These are phyloP conservation scores for Aspergillus hiratsukae DNA, from an alignment of 2,329 filamentous ascomycete genomes.

Conservation along the genomic window DNA sequence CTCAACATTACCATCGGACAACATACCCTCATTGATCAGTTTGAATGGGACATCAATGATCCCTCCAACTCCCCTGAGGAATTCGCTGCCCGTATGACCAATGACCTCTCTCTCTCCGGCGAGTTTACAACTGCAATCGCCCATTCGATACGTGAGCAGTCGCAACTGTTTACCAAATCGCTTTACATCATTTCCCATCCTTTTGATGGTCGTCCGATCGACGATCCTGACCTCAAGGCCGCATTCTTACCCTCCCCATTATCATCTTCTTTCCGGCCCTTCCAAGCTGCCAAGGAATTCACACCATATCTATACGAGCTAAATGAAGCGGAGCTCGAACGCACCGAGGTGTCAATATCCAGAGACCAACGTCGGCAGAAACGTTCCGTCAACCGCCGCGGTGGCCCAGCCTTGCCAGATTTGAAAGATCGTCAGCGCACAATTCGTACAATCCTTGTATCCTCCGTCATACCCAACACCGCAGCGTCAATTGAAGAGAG, in stretches of 20 bases:
- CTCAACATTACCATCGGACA: constrained; percentile 96
- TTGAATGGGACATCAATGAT: constrained; percentile 99
- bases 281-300: constrained; percentile 90
- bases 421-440: constrained; percentile 92
- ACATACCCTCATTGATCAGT: constrained; percentile 91
- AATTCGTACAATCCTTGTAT: constrained; percentile 86
- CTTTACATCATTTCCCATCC: constrained; percentile 90
- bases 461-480: constrained; percentile 84
- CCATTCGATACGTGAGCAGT: constrained; percentile 94
- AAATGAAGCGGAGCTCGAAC: constrained; percentile 82
- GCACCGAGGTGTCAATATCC: constrained; percentile 87
- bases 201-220: constrained; percentile 88
- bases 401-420: constrained; percentile 90
- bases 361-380: constrained; percentile 93
- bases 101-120: constrained; percentile 83
- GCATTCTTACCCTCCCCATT: constrained; percentile 84
- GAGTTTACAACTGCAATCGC: constrained; percentile 98
- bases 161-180: constrained; percentile 88
- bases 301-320: constrained; percentile 92
- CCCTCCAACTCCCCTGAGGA: constrained; percentile 90
- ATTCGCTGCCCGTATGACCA: constrained; percentile 83
- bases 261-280: constrained; percentile 76
- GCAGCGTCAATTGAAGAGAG: constrained; percentile 77
- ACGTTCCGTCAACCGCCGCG: constrained; percentile 86
- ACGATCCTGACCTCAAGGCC: constrained; percentile 81